These are phyloP conservation scores for Akanthomyces uredinophilus DNA, from an alignment of 2,329 filamentous ascomycete species.

Conservation along the genomic window DNA sequence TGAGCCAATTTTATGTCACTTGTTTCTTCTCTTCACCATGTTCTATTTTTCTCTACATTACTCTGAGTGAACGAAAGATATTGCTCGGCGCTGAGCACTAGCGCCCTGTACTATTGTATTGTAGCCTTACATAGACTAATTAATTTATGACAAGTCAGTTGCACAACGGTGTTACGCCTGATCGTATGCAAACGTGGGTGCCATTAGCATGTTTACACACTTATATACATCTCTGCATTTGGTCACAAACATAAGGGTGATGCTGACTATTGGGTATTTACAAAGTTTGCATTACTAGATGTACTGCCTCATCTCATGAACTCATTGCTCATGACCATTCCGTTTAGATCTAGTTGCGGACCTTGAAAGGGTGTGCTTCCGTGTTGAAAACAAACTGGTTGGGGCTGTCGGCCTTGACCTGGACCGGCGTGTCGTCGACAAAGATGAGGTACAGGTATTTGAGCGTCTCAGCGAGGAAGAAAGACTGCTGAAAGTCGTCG, in stretches of 20 bases:
- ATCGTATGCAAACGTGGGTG: too few species aligned
- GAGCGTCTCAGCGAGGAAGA: constrained; percentile 81
- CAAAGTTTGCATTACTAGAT: background rate
- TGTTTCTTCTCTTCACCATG: background rate
- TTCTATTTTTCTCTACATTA: background rate
- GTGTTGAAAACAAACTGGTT: constrained; percentile 49
- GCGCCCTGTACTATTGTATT: background rate
- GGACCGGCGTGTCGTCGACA: constrained; percentile 51
- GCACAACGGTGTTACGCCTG: background rate
- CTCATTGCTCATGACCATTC: background rate
- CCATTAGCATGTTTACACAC: too few species aligned
- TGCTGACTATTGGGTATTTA: background rate
- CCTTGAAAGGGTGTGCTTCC: constrained; percentile 40
- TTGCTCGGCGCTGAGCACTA: background rate
- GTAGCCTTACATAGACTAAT: background rate
- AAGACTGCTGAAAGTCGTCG: constrained; percentile 74
- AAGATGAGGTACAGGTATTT: constrained; percentile 79
- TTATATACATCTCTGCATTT: too few species aligned
- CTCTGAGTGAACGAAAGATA: background rate
- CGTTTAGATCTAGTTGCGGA: background rate
- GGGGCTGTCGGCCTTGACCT: constrained; percentile 40
- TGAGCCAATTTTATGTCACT: constrained; percentile 40
- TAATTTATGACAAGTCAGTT: background rate
- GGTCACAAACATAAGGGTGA: background rate
- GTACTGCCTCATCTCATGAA: background rate